phyloP scores from a whole-genome alignment of 768 basidiomycete species.

The Filobasidium wieringae region DNA sequence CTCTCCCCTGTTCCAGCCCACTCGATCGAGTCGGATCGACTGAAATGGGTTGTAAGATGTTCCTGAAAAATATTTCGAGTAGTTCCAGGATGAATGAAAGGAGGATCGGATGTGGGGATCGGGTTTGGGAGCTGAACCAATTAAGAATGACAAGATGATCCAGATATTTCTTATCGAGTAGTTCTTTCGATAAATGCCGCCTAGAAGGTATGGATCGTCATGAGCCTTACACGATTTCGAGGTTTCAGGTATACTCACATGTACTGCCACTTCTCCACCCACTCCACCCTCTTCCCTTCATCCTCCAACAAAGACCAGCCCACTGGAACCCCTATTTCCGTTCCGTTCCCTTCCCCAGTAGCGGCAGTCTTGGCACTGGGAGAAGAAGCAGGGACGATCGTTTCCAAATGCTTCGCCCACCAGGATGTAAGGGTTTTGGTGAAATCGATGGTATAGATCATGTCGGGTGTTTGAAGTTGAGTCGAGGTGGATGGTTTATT shows the following conservation, averaged over 20 bases:
- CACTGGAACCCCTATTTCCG: background rate
- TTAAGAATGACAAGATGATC: background rate
- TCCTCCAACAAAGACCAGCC: background rate
- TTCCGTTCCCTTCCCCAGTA: too few species aligned
- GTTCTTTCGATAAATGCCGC: background rate
- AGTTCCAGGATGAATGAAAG: background rate
- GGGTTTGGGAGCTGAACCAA: background rate
- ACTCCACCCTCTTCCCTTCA: background rate
- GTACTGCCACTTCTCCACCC: constrained; percentile 7
- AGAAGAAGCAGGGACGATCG: constrained; percentile 67
- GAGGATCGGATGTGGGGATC: background rate
- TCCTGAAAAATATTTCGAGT: background rate
- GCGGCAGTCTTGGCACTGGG: background rate
- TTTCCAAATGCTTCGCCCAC: constrained; percentile 67
- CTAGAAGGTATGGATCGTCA: background rate
- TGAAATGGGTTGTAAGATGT: too few species aligned
- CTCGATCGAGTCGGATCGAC: too few species aligned
- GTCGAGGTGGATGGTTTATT: too few species aligned
- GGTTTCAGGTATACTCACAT: background rate
- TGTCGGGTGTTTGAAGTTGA: too few species aligned
- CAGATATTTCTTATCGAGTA: background rate
- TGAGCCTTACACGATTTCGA: background rate
- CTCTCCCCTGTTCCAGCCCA: too few species aligned
- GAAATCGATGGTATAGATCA: constrained; percentile 73
- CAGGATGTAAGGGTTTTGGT: constrained; percentile 67